Percentiles rank a stretch among this genome's conserved stretches.
Conservation (phyloP, 2,329 filamentous ascomycete species). For the Aquanectria penicillioides region DNA sequence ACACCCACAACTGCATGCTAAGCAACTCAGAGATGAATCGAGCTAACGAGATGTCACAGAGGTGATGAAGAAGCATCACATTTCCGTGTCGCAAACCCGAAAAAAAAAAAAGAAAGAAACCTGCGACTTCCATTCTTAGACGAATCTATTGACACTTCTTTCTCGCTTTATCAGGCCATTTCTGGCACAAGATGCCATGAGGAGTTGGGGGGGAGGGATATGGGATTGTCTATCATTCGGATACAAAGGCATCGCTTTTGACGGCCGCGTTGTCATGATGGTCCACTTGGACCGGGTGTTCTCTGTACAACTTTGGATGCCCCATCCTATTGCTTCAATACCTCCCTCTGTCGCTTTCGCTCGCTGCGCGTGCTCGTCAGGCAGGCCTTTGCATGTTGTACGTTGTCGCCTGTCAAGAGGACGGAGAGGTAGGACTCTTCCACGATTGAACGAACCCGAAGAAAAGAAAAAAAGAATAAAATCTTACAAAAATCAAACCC, state of each 20-base stretch:
- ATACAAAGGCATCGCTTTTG: conserved; percentile 28
- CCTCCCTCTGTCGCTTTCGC: conserved; percentile 31
- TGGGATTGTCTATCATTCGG: conserved; percentile 27
- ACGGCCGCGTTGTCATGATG: conserved; percentile 27
- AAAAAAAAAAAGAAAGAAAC: conserved; percentile 1
- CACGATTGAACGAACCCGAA: conserved; percentile 39
- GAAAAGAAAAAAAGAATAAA: conserved; percentile 30
- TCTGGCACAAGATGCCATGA: conserved; percentile 33
- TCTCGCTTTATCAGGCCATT: conserved; percentile 33
- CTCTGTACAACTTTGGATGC: conserved; percentile 35
- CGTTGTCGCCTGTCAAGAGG: conserved; percentile 28
- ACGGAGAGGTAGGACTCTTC: conserved; percentile 33
- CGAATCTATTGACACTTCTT: conserved; percentile 31
- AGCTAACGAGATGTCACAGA: conserved; percentile 41
- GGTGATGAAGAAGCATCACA: conserved; percentile 37
- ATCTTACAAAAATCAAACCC: conserved; percentile 12
- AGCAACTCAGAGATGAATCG: conserved; percentile 10
- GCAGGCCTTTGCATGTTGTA: conserved; percentile 41
- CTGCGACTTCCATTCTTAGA: conserved; percentile 26
- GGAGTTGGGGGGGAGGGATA: conserved; percentile 36
- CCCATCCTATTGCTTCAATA: conserved; percentile 32
- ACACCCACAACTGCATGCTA: conserved; percentile 25
- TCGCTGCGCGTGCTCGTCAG: conserved; percentile 33
- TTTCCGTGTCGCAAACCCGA: conserved; percentile 19
- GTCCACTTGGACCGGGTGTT: conserved; percentile 23